Percentiles rank a stretch among this genome's conserved stretches.
These are phyloP conservation scores for Amanita fuliginea DNA, from an alignment of 768 basidiomycete species.

Conservation along the genomic window DNA sequence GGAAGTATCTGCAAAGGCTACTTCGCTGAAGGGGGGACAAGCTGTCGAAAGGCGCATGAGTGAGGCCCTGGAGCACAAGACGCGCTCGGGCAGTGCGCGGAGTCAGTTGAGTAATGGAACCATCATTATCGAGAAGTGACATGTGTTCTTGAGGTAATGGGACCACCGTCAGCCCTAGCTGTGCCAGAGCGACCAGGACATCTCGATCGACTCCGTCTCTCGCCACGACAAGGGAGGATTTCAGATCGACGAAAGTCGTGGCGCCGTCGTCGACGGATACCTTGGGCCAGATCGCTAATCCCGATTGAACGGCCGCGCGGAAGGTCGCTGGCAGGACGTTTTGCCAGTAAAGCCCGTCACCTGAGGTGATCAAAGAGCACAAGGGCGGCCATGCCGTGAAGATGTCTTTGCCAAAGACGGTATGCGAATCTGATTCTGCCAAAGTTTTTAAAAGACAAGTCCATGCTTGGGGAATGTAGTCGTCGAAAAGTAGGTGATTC, in stretches of 20 bases:
- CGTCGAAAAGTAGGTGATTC: slow-evolving; percentile 34
- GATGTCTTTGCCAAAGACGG: slow-evolving; percentile 16
- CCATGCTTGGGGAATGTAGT: slow-evolving; percentile 36
- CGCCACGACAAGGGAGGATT: slow-evolving; percentile 17
- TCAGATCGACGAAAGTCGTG: background rate
- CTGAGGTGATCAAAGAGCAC: slow-evolving; percentile 19
- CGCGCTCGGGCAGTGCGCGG: slow-evolving; percentile 19
- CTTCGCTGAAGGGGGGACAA: slow-evolving; percentile 5
- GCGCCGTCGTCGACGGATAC: background rate
- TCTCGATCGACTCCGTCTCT: slow-evolving; percentile 7
- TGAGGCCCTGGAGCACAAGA: slow-evolving; percentile 18
- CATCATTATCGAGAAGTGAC: slow-evolving; percentile 15
- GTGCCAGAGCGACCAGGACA: slow-evolving; percentile 19
- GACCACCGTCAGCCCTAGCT: slow-evolving; percentile 22
- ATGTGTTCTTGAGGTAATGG: slow-evolving; percentile 25
- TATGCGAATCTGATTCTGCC: slow-evolving; percentile 6
- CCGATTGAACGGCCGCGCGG: slow-evolving; percentile 12
- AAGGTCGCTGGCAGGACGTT: slow-evolving; percentile 21
- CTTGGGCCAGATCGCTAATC: slow-evolving; percentile 2
- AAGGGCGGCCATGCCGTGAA: slow-evolving; percentile 30
- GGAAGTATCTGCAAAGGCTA: slow-evolving; percentile 21
- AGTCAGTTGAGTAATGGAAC: slow-evolving; percentile 10
- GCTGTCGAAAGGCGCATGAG: slow-evolving; percentile 3
- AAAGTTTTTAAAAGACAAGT: slow-evolving; percentile 21
- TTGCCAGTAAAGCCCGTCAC: slow-evolving; percentile 30